Conservation (phyloP, 225 moss, liverwort and hornwort genomes). For the Pleurozium schreberi region DNA sequence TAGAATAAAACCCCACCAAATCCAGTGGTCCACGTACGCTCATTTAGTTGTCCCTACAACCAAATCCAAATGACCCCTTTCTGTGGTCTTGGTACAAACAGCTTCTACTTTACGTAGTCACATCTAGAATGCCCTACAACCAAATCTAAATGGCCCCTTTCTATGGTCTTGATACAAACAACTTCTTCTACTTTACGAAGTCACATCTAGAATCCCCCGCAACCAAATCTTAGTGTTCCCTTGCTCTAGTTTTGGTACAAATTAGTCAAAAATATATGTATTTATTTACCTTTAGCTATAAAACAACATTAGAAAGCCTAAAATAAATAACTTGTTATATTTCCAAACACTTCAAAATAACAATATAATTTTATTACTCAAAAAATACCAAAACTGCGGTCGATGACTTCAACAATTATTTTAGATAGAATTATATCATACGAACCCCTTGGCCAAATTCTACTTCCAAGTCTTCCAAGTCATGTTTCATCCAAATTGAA, state of each 20-base stretch:
- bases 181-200: fast-evolving
- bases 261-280: neutral
- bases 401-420: neutral
- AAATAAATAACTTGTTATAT: neutral
- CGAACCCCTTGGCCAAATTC: neutral
- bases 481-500: neutral
- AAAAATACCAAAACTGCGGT: fast-evolving
- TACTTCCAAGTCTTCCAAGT: neutral
- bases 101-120: too few species aligned
- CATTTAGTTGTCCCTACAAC: too few species aligned
- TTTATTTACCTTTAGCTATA: fast-evolving
- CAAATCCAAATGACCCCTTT: neutral
- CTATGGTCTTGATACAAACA: fast-evolving
- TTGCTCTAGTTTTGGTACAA: neutral
- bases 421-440: neutral
- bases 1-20: neutral
- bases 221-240: neutral
- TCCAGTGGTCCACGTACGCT: too few species aligned
- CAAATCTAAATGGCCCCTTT: neutral
- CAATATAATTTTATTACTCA: neutral
- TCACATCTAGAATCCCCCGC: too few species aligned
- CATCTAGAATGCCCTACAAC: fast-evolving
- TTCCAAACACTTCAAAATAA: fast-evolving
- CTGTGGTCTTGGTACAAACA: too few species aligned
- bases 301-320: neutral